phyloP scores from a whole-genome alignment of 805 yeast species.

The Nakazawaea sp. region DNA sequence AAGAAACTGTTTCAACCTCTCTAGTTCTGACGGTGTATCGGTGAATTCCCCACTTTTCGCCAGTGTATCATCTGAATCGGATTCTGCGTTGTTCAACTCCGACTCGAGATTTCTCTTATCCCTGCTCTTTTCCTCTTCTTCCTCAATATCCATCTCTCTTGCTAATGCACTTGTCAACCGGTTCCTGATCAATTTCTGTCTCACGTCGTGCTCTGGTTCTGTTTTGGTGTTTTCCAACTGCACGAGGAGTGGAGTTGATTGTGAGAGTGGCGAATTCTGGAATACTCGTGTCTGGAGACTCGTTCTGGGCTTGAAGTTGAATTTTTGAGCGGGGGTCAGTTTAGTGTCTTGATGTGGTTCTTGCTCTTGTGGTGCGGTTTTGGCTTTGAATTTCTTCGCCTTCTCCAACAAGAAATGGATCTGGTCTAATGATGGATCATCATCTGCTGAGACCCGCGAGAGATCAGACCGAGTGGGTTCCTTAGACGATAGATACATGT shows the following conservation, averaged over 20 bases:
- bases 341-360: not conserved
- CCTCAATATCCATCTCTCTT: not conserved
- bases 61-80: too few relatives aligned
- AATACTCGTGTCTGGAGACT: not conserved
- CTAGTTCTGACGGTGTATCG: too few relatives aligned
- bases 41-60: not conserved
- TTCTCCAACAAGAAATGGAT: conserved; percentile 3
- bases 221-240: not conserved
- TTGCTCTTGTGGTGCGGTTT: not conserved
- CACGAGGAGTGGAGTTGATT: conserved; percentile 9
- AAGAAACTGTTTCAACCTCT: conserved; percentile 3
- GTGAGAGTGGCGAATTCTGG: conserved; percentile 8
- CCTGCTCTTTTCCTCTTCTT: not conserved
- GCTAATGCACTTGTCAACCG: not conserved
- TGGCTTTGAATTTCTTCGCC: conserved; percentile 1
- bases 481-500: conserved; percentile 5
- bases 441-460: not conserved
- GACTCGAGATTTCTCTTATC: not conserved
- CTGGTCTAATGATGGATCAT: conserved; percentile 5
- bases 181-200: too few relatives aligned
- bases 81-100: not conserved
- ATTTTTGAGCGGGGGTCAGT: not conserved
- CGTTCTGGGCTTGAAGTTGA: conserved; percentile 7
- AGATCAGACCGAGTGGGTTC: conserved; percentile 4
- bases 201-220: too few relatives aligned